These are phyloP conservation scores for Haplosporangium gracile DNA, from an alignment of 192 early-diverging fungal genomes.

Conservation along the genomic window DNA sequence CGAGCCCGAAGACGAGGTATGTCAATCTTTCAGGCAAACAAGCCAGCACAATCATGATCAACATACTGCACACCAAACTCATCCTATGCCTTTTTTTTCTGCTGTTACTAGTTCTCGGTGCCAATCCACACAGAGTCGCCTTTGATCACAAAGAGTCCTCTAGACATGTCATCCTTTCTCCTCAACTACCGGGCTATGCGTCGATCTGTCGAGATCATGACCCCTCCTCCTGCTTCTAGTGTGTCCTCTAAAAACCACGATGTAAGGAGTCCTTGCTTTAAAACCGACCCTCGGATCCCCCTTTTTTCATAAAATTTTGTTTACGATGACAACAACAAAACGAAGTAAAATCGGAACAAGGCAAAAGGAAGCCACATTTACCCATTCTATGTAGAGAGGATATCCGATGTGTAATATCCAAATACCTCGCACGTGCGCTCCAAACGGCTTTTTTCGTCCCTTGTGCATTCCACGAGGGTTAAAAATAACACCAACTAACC, in stretches of 20 bases:
- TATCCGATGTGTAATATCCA: background rate
- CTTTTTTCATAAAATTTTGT: constrained; percentile 3
- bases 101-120: constrained; percentile 31
- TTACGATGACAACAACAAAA: background rate
- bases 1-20: constrained; percentile 13
- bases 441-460: background rate
- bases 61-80: background rate
- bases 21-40: background rate
- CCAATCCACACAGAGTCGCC: constrained; percentile 53
- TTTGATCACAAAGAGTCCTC: constrained; percentile 32
- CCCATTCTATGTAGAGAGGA: background rate
- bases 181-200: constrained; percentile 45
- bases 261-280: background rate
- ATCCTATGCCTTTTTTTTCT: background rate
- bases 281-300: background rate
- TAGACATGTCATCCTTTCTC: constrained; percentile 46
- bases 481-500: background rate
- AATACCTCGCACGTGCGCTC: background rate
- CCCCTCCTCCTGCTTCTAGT: constrained; percentile 7
- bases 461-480: background rate
- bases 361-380: background rate
- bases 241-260: background rate
- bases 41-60: background rate
- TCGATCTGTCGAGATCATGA: constrained; percentile 55
- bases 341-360: background rate